Base-by-base conservation (phyloP, 768 basidiomycete species). In the Phlebiopsis flavidoalba region DNA sequence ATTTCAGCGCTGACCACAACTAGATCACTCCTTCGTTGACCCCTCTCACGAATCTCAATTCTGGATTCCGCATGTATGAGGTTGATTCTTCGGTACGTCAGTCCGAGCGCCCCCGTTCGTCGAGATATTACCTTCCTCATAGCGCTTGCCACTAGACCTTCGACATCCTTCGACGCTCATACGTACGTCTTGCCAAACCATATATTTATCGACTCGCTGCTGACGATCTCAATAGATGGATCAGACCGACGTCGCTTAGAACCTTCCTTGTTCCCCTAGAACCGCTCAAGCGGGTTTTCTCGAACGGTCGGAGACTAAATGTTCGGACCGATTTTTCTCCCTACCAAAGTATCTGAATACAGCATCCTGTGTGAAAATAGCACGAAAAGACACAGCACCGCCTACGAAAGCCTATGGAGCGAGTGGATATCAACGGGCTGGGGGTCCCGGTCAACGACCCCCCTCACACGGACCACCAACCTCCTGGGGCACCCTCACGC, bases 361-460 rank as follows among this genome's bases (percentile, higher is more conserved):
- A n/a, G n/a, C n/a, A n/a, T n/a, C n/a, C n/a, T n/a, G n/a, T n/a
- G n/a, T n/a, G n/a, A n/a, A n/a, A n/a, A n/a, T n/a, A n/a, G n/a
- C 88, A 89, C 68, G 60, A 64, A 15, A 87, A 90, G 70, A 68
- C 69, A 19, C 62, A 76, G 56, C 69, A 76, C 58, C 90, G 89
- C 6, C 90, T 90, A 7, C n/a, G n/a, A 77, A 83, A 57, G 76
- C 85, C 0, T 92, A 89, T 61, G 89, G 88, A 35, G 68, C 66
- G 40, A 81, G n/a, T n/a, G n/a, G n/a, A 72, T 57, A 79, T 87
- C 54, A n/a, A 71, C 77, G 1, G 76, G 80, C 36, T 91, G 89
- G 89, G 75, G 77, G 88, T 88, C 67, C 89, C 89, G 0, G 72
- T 92, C 63, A 91, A 91, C 62, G 87, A 87, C 7, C 91, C 90